phyloP scores from a whole-genome alignment of 495 filamentous ascomycete species.

The Lasiosphaeris hirsuta region DNA sequence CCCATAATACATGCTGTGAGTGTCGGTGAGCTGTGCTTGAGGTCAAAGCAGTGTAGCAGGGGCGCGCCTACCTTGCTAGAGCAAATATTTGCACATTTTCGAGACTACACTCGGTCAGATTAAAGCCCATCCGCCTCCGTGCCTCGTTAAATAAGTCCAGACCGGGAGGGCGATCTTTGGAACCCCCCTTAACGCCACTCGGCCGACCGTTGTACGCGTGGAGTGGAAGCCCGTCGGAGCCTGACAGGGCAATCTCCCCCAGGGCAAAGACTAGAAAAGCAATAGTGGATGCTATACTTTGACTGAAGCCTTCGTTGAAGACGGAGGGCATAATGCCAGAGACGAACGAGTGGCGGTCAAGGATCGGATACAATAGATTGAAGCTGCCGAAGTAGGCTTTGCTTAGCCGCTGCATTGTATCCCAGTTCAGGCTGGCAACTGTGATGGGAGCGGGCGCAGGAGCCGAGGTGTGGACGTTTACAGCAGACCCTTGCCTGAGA shows the following conservation, averaged over 20 bases:
- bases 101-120: constrained; percentile 50
- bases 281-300: constrained; percentile 46
- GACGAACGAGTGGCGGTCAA: constrained; percentile 51
- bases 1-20: constrained; percentile 49
- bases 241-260: constrained; percentile 52
- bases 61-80: constrained; percentile 46
- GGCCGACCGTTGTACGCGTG: constrained; percentile 39
- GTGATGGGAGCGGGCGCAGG: constrained; percentile 3
- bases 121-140: constrained; percentile 55
- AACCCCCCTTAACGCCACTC: constrained; percentile 53
- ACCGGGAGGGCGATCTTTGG: constrained; percentile 49
- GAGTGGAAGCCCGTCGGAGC: constrained; percentile 43
- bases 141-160: constrained; percentile 59
- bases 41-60: neutral
- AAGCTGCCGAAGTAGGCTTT: constrained; percentile 55
- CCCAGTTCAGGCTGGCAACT: constrained; percentile 35
- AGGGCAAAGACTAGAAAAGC: constrained; percentile 56
- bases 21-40: constrained; percentile 2
- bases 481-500: neutral
- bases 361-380: constrained; percentile 54
- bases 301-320: constrained; percentile 48
- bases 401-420: constrained; percentile 48
- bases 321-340: constrained; percentile 44
- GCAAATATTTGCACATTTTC: constrained; percentile 57
- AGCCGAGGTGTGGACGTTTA: neutral